Evolutionary conservation across 306 rosid species (phyloP), one percentile per base, ranked within the genome.

Genomic region (Oxytropis ochrocephala): DNA sequence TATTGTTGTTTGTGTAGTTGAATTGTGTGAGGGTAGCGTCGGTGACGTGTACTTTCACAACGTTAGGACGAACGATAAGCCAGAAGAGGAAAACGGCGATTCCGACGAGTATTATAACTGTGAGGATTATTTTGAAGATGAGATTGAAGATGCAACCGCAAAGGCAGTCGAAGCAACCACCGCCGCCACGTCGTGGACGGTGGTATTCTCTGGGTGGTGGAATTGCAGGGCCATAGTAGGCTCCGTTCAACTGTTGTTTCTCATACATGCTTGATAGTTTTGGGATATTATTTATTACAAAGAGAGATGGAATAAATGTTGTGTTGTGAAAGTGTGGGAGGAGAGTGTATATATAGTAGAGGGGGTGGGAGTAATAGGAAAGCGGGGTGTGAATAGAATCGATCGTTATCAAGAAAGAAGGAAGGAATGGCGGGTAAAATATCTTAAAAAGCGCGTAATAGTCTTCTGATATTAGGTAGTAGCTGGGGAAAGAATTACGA

Each of bases 151-250:
- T 41, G 14, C 82, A 76, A 21, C 84, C 78, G 43, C 81, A 75
- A 52, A 67, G 52, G 42, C 77, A 69, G 4, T 9, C 74, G 29
- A 43, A 7, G 11, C 32, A 43, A 47, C 75, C 67, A 36, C 81
- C 77, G 55, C 83, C 69, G 49, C 89, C 76, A 17, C 89, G 83
- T 7, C 88, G 69, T 0, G 76, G 83, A 5, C 91, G 83, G 69
- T 87, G 46, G 84, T 77, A 82, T 33, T 86, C 9, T 8, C 62
- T 61, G 0, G 81, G 61, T 1, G 96, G 86, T 0, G 96, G 97
- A 69, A 89, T 69, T 3, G 97, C 49, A 1, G 97, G 96, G 61
- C 96, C 97, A 53, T 91, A 87, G 80, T 83, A 91, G 75, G 94
- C 85, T n/a, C 96, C 94, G 71, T 91, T 92, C 46, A 92, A 55